Evolutionary conservation across 2,329 filamentous ascomycete species (phyloP).

Genomic region (Scytalidium lignicola): DNA sequence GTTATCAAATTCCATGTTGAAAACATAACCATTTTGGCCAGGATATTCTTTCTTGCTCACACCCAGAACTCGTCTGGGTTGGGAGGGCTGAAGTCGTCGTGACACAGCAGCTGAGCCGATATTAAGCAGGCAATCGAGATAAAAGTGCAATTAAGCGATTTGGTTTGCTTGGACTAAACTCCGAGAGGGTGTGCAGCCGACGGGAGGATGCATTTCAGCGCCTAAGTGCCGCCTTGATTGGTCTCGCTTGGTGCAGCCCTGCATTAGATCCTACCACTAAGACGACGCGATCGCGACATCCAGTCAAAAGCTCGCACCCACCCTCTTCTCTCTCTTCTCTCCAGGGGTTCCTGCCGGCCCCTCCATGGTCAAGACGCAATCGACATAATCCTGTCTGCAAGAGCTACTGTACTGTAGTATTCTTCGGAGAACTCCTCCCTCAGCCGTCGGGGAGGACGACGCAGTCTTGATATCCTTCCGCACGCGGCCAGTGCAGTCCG

Average conservation of each 20-base stretch:
- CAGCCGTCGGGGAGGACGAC: too few relatives aligned
- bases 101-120: background rate
- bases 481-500: too few relatives aligned
- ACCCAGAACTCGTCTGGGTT: background rate
- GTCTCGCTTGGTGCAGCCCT: background rate
- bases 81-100: background rate
- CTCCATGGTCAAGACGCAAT: too few relatives aligned
- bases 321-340: background rate
- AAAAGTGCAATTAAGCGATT: background rate
- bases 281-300: background rate
- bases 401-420: too few relatives aligned
- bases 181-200: background rate
- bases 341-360: background rate
- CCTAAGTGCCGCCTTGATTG: background rate
- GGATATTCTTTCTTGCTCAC: too few relatives aligned
- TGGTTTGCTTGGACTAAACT: background rate
- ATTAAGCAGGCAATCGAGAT: background rate
- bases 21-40: too few relatives aligned
- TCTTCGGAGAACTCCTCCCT: too few relatives aligned
- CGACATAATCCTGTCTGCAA: too few relatives aligned
- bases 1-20: too few relatives aligned
- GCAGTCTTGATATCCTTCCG: too few relatives aligned
- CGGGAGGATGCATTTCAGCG: background rate
- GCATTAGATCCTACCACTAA: background rate
- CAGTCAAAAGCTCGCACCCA: background rate